Conservation (phyloP, 2,329 filamentous ascomycete species). For the Raffaelea ambrosiae region DNA sequence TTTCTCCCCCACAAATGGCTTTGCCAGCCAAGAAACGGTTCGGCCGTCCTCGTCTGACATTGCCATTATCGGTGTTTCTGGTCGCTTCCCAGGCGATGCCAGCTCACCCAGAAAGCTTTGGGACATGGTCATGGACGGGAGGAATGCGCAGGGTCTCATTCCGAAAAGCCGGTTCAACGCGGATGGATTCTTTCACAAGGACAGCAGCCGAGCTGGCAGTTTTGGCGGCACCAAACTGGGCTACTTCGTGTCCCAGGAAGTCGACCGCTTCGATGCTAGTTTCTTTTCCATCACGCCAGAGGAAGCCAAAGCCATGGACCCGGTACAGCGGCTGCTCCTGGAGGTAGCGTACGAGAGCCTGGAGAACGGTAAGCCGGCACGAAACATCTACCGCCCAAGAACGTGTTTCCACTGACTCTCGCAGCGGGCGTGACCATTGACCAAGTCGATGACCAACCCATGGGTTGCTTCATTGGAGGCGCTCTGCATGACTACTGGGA, state of each 20-base stretch:
- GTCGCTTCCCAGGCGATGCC: background rate
- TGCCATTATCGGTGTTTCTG: background rate
- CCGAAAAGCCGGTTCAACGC: constrained; percentile 17
- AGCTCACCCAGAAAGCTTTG: background rate
- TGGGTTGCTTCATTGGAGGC: constrained; percentile 17
- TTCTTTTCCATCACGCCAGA: constrained; percentile 64
- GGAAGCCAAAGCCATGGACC: constrained; percentile 58
- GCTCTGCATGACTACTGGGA: constrained; percentile 18
- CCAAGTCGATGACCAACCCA: background rate
- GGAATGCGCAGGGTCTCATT: background rate
- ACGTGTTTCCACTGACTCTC: too few species aligned
- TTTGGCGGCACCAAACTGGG: constrained; percentile 6
- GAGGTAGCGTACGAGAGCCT: constrained; percentile 57
- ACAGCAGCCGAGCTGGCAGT: constrained; percentile 3
- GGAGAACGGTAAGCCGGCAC: constrained; percentile 24
- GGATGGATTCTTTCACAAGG: constrained; percentile 21
- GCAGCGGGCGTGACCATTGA: background rate
- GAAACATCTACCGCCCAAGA: too few species aligned
- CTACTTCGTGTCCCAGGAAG: constrained; percentile 6
- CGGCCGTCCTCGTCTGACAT: background rate
- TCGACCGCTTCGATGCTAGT: constrained; percentile 43
- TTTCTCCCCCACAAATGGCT: too few species aligned
- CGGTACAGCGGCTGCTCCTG: constrained; percentile 54
- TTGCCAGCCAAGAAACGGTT: too few species aligned
- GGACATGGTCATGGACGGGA: background rate